These are phyloP conservation scores for Castanea mollissima DNA, from an alignment of 306 rosid genomes.

Conservation along the genomic window DNA sequence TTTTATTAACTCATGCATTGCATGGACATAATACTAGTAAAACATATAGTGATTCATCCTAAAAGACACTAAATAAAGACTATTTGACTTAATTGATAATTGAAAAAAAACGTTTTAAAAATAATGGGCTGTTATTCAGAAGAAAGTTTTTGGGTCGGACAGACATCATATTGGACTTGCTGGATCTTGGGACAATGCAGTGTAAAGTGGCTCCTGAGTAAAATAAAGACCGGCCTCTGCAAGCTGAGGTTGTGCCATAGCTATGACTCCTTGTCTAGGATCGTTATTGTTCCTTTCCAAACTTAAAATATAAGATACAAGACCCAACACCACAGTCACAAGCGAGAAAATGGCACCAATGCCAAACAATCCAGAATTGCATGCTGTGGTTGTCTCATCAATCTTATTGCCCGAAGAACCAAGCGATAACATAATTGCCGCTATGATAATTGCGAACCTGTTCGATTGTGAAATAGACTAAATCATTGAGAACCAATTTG, in stretches of 20 bases:
- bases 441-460: slow-evolving; percentile 70
- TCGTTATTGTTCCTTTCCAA: slow-evolving; percentile 38
- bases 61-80: no score
- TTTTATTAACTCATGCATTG: no score
- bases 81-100: no score
- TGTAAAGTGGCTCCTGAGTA: no score
- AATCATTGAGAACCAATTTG: not conserved
- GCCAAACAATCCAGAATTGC: slow-evolving; percentile 53
- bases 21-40: no score
- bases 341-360: slow-evolving; percentile 54
- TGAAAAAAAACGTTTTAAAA: no score
- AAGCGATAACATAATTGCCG: slow-evolving; percentile 62
- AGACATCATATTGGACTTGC: no score
- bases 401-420: slow-evolving; percentile 41
- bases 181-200: no score
- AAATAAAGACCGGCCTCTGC: no score
- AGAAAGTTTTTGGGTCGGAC: no score
- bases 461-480: not conserved
- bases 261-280: slow-evolving; percentile 55
- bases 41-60: no score
- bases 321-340: slow-evolving; percentile 58
- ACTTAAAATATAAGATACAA: slow-evolving; percentile 45
- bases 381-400: not conserved
- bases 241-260: slow-evolving; percentile 66
- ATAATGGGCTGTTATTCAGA: no score